phyloP scores from a whole-genome alignment of 1,284 basidiomycete species.

The Fomitopsis schrenkii region DNA sequence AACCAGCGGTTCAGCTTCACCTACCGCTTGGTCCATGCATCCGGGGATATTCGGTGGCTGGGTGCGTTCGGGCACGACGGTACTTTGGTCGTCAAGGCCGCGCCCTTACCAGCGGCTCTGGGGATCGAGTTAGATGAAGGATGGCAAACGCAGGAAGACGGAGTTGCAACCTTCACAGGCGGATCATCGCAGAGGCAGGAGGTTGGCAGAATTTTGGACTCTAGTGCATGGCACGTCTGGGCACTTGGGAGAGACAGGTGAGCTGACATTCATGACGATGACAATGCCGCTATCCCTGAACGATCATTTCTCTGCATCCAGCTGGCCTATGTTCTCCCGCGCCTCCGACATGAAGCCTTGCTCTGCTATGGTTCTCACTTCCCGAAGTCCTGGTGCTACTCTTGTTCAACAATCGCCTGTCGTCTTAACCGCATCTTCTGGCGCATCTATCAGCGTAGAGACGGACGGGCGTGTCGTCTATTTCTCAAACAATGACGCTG shows the following conservation, averaged over 20 bases:
- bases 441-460: conserved; percentile 9
- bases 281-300: not conserved
- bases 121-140: conserved; percentile 16
- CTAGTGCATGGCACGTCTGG: conserved; percentile 21
- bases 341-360: not conserved
- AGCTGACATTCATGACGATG: not conserved
- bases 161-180: conserved; percentile 6
- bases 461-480: conserved; percentile 12
- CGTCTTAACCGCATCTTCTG: conserved; percentile 9
- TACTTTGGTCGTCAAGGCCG: conserved; percentile 17
- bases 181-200: conserved; percentile 5
- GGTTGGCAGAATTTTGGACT: conserved; percentile 15
- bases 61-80: conserved; percentile 25
- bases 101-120: conserved; percentile 9
- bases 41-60: conserved; percentile 26
- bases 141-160: conserved; percentile 15
- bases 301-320: conserved; percentile 2
- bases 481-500: conserved; percentile 1
- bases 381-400: conserved; percentile 5
- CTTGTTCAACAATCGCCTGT: conserved; percentile 11
- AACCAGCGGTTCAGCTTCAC: conserved; percentile 26
- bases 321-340: conserved; percentile 14
- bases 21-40: conserved; percentile 26
- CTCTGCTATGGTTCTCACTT: conserved; percentile 13
- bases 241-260: conserved; percentile 21